Base-by-base conservation (phyloP, 768 basidiomycete species). In the Cystobasidium onofrii region DNA sequence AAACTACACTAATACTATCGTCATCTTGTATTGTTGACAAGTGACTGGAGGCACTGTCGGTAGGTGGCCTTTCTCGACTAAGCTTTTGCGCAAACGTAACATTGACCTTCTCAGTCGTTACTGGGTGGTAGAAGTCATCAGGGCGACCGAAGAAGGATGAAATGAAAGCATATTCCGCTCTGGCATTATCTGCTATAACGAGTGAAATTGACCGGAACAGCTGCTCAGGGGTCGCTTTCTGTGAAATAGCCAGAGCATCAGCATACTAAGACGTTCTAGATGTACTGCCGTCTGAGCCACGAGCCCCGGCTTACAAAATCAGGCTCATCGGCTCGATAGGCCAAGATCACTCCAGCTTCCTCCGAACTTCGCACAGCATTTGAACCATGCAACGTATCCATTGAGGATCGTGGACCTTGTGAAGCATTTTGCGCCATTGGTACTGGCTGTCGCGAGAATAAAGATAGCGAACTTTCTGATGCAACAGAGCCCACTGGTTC, bases 181-280 rank as follows among this genome's bases (percentile, higher is more conserved):
- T 90, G 1, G 91, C 89, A 79, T 99, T 98, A 83, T 97, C 93
- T 86, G 95, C 88, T 74, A 98, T 86, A 65, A 96, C 94, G 64
- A 98, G 83, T 61, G 92, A 83, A 29, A 92, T 83, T 0, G 94
- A 95, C 29, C 95, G 88, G 75, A 92, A 84, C 27, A 97, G 83
- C 0, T 88, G 88, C 82, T 98, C 96, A 0, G 89, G 80, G 0
- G 89, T 86, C 76, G 90, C 89, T 87, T 86, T 90, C 94, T 89
- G 80, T 62, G 44, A 12, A 34, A 7, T 4, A n/a, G 0, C 17
- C 0, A 1, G 46, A 12, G 6, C 41, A 1, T 61, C 1, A 73
- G n/a, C 54, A 20, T 76, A 25, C n/a, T 4, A 27, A 60, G 33
- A 77, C 71, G 64, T 79, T 73, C 76, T 60, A 52, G 66, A 65